These are phyloP conservation scores for Trichosporon coremiiforme DNA, from an alignment of 1,284 basidiomycete species.

Conservation along the genomic window DNA sequence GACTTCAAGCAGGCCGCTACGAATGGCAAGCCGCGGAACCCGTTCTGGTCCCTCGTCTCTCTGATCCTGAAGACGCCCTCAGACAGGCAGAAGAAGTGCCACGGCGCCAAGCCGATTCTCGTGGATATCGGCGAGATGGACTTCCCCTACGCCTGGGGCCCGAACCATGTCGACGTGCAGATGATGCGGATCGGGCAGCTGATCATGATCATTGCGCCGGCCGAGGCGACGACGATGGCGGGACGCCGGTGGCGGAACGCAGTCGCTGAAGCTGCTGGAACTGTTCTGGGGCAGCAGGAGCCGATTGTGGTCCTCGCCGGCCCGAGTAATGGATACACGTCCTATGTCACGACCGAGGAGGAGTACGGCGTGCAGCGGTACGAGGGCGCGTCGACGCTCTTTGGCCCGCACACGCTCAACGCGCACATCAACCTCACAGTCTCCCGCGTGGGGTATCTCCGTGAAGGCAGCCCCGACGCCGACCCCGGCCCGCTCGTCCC, in stretches of 20 bases:
- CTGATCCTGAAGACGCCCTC: slow-evolving; percentile 6
- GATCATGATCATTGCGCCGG: slow-evolving; percentile 27
- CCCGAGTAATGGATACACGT: slow-evolving; percentile 28
- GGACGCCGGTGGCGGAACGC: slow-evolving; percentile 28
- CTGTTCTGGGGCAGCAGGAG: slow-evolving; percentile 7
- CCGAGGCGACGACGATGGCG: slow-evolving; percentile 28
- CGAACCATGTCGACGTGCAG: slow-evolving; percentile 29
- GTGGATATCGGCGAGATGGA: slow-evolving; percentile 29
- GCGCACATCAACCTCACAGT: slow-evolving; percentile 30
- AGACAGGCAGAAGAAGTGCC: slow-evolving; percentile 24
- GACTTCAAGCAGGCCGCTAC: slow-evolving; percentile 23
- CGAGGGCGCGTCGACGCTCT: slow-evolving; percentile 31
- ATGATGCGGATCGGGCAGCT: slow-evolving; percentile 29
- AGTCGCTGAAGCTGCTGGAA: slow-evolving; percentile 10
- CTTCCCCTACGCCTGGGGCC: slow-evolving; percentile 25
- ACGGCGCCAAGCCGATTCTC: slow-evolving; percentile 29
- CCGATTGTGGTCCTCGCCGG: slow-evolving; percentile 31
- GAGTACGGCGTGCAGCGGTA: slow-evolving; percentile 32
- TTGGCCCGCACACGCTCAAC: slow-evolving; percentile 25
- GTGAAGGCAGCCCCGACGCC: neutral
- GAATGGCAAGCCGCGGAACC: slow-evolving; percentile 18
- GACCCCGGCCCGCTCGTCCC: slow-evolving; percentile 6
- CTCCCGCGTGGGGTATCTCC: slow-evolving; percentile 20
- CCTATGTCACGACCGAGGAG: slow-evolving; percentile 26
- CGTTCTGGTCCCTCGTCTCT: slow-evolving; percentile 26